Conservation (phyloP, 1,139 yeast species). For the Lodderomyces beijingensis region DNA sequence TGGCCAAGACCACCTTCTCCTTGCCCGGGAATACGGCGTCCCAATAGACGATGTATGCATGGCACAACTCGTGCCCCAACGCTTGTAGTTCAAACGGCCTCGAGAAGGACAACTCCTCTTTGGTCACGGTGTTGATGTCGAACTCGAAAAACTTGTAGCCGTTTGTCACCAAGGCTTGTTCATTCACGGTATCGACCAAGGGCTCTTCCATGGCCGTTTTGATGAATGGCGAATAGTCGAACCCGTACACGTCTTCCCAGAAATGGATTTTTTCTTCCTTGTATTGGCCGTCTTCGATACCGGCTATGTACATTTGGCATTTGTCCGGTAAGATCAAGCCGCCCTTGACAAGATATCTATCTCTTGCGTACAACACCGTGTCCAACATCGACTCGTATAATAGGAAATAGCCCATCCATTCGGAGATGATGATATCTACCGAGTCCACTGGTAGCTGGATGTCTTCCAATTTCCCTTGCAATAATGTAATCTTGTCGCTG, state of each 20-base stretch:
- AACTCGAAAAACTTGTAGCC: constrained; percentile 70
- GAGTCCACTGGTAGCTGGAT: constrained; percentile 69
- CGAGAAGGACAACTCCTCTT: constrained; percentile 76
- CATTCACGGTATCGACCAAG: constrained; percentile 87
- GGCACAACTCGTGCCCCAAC: constrained; percentile 74
- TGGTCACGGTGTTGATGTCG: constrained; percentile 83
- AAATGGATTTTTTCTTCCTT: constrained; percentile 88
- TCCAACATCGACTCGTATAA: constrained; percentile 97
- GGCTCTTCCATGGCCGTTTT: constrained; percentile 89
- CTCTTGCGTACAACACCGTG: constrained; percentile 93
- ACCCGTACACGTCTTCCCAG: constrained; percentile 98
- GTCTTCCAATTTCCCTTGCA: constrained; percentile 95
- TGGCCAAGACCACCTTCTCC: constrained; percentile 61
- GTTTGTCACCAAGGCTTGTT: constrained; percentile 69
- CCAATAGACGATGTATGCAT: constrained; percentile 92
- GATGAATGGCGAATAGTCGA: constrained; percentile 75
- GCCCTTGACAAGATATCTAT: constrained; percentile 76
- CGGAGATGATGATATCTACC: constrained; percentile 94
- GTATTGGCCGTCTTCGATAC: constrained; percentile 92
- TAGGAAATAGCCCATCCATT: constrained; percentile 99
- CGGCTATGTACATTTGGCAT: constrained; percentile 86
- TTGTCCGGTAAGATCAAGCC: constrained; percentile 96
- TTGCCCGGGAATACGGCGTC: constrained; percentile 79
- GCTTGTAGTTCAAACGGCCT: constrained; percentile 66
- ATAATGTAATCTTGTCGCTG: constrained; percentile 78